Evolutionary conservation across 2,329 filamentous ascomycete genomes (phyloP), one percentile per base, ranked within the genome.

Genomic region (Xylaria multiplex): DNA sequence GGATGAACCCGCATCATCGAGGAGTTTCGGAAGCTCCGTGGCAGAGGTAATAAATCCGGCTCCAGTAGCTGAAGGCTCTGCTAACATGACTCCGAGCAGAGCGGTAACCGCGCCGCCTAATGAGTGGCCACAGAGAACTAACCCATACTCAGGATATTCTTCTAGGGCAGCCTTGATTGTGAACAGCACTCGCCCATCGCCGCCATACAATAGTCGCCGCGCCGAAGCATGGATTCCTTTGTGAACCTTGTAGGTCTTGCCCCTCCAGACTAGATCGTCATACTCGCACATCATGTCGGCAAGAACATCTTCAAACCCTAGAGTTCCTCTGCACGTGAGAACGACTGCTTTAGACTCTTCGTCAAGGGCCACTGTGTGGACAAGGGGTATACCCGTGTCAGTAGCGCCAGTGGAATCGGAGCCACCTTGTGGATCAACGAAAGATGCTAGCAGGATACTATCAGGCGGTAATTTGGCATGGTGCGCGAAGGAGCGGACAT

Each of bases 221-320:
- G 90, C 90, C 1, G 90, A 92, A 0, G 90, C 89, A 74, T 92
- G 89, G 61, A 93, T 88, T 14, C 90, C 90, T 75, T 92, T 92
- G 77, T 93, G 90, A 0, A 92, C 90, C 69, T 90, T 88, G 80
- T 91, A 92, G 1, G 81, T 79, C 64, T 83, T 85, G 16, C 88
- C 88, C 64, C 87, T 84, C 88, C 90, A 90, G 5, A 80, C 68
- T 9, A 91, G 78, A 61, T 88, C 84, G 70, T 91, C 89, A 69
- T 92, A 92, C 53, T 91, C 90, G 76, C 90, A 92, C 35, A 90
- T 90, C 85, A 92, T 87, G 72, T 92, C 90, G 0, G 90, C 90
- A 42, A 93, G 79, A 27, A 92, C 86, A 73, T 93, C 90, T 72
- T 92, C 90, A 66, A 92, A 92, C 0, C 90, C 90, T 45, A 91